phyloP scores from a whole-genome alignment of 2,329 filamentous ascomycete genomes.

The Niveomyces coronatus region DNA sequence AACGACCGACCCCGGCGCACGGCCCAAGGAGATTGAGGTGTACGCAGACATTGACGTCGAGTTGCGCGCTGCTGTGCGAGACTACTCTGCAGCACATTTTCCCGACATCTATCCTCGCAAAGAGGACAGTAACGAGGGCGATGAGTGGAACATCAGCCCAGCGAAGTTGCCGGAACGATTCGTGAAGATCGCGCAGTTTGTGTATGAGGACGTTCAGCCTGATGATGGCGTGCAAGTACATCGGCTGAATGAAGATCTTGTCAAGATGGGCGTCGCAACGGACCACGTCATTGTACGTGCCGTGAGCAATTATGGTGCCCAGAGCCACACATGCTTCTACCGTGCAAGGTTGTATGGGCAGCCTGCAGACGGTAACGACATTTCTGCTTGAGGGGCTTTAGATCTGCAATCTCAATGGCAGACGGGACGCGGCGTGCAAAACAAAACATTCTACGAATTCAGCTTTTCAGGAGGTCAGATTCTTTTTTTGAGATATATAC shows the following conservation, averaged over 20 bases:
- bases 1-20: conserved; percentile 49
- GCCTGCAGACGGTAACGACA: conserved; percentile 9
- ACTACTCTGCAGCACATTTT: conserved; percentile 34
- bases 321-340: conserved; percentile 56
- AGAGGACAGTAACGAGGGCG: conserved; percentile 13
- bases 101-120: conserved; percentile 16
- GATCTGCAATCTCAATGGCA: no score
- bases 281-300: conserved; percentile 45
- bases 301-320: conserved; percentile 46
- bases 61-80: conserved; percentile 28
- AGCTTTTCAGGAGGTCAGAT: not conserved
- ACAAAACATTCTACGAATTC: no score
- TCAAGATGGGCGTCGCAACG: conserved; percentile 36
- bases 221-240: conserved; percentile 43
- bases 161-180: conserved; percentile 28
- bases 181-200: conserved; percentile 48
- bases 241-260: conserved; percentile 39
- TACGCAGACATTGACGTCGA: conserved; percentile 47
- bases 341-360: conserved; percentile 47
- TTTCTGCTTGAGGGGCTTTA: not conserved
- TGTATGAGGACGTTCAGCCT: conserved; percentile 35
- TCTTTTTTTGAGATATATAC: conserved; percentile 6
- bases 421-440: no score
- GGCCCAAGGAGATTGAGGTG: conserved; percentile 59
- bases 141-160: conserved; percentile 20